A percentile compares a stretch with the other conserved stretches of the same genome.
These are phyloP conservation scores for Aspergillus bombycis DNA, from an alignment of 2,329 filamentous ascomycete genomes.

Conservation along the genomic window DNA sequence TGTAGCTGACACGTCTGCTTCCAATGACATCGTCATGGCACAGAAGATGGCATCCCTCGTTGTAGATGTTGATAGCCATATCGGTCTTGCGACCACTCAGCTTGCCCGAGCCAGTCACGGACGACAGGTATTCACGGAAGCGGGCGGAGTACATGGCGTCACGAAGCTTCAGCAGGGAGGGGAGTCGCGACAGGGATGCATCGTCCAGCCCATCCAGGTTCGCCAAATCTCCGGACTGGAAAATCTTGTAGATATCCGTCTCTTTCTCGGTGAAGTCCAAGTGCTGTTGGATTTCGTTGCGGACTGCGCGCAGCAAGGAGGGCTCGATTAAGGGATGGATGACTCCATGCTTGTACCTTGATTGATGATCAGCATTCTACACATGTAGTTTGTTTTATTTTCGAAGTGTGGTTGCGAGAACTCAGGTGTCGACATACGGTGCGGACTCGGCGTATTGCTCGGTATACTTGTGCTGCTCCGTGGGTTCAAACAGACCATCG, in stretches of 20 bases:
- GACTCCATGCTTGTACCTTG: constrained; percentile 86
- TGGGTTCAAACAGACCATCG: constrained; percentile 46
- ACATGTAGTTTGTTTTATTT: not conserved
- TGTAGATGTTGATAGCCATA: constrained; percentile 99
- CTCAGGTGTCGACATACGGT: constrained; percentile 38
- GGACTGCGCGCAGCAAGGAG: constrained; percentile 79
- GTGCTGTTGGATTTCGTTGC: constrained; percentile 84
- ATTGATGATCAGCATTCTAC: constrained; percentile 10
- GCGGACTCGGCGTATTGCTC: constrained; percentile 45
- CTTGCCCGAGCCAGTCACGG: constrained; percentile 82
- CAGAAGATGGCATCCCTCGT: constrained; percentile 89
- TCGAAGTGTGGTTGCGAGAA: not conserved
- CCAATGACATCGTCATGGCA: constrained; percentile 99
- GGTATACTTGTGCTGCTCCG: constrained; percentile 47
- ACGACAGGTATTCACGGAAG: constrained; percentile 86
- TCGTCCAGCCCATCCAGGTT: constrained; percentile 94
- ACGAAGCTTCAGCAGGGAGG: constrained; percentile 86
- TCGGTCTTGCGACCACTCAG: constrained; percentile 94
- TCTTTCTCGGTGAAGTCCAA: constrained; percentile 97
- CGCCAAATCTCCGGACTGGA: constrained; percentile 95
- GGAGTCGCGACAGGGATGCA: constrained; percentile 79
- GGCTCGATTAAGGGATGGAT: constrained; percentile 82
- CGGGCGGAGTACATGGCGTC: constrained; percentile 89
- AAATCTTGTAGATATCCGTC: constrained; percentile 99
- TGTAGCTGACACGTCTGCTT: constrained; percentile 94